phyloP scores from a whole-genome alignment of 2,329 filamentous ascomycete genomes.

The Cladosporium sp. region DNA sequence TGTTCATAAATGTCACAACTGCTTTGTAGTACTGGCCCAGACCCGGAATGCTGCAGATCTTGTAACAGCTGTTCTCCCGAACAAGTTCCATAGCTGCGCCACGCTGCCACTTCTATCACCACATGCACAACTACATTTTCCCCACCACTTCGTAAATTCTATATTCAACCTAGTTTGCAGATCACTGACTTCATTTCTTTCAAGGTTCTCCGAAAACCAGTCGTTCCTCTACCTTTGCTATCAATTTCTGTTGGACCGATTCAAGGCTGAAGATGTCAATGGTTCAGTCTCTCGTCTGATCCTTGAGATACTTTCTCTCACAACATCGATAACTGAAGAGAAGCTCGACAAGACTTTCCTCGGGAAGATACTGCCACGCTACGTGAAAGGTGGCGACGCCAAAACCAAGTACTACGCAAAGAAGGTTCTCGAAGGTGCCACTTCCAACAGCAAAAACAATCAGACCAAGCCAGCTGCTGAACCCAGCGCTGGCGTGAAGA shows the following conservation, averaged over 20 bases:
- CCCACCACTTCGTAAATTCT: not conserved
- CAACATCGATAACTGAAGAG: slow-evolving; percentile 62
- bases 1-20: not conserved
- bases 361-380: slow-evolving; percentile 62
- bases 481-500: slow-evolving; percentile 37
- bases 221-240: slow-evolving; percentile 49
- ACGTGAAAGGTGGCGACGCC: slow-evolving; percentile 65
- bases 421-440: slow-evolving; percentile 49
- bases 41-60: not conserved
- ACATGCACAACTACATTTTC: not conserved
- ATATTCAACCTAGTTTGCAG: not conserved
- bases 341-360: slow-evolving; percentile 65
- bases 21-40: not conserved
- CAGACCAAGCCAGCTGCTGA: slow-evolving; percentile 24
- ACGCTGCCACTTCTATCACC: not conserved
- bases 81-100: not conserved
- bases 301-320: slow-evolving; percentile 60
- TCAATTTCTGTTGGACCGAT: slow-evolving; percentile 51
- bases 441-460: slow-evolving; percentile 33
- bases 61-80: not conserved
- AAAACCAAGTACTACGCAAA: slow-evolving; percentile 63
- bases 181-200: slow-evolving; percentile 8
- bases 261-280: slow-evolving; percentile 48
- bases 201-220: slow-evolving; percentile 33
- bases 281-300: slow-evolving; percentile 43